phyloP scores from a whole-genome alignment of 495 filamentous ascomycete genomes.

The Talaromyces borbonicus region DNA sequence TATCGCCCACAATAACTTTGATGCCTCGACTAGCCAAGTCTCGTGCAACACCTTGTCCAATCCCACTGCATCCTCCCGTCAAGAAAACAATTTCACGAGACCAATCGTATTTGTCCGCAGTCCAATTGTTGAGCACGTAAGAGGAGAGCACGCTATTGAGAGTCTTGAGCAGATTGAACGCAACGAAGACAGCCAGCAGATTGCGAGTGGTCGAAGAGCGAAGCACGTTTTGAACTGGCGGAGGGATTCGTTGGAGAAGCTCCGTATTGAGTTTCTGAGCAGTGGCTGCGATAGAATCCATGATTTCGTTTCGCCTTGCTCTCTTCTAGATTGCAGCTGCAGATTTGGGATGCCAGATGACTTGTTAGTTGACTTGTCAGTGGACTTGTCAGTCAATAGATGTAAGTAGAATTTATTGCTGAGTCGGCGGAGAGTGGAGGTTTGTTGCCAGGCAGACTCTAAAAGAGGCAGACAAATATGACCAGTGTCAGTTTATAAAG shows the following conservation, averaged over 20 bases:
- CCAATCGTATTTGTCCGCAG: constrained; percentile 28
- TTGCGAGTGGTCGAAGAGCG: constrained; percentile 12
- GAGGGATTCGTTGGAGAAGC: background rate
- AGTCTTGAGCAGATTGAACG: constrained; percentile 28
- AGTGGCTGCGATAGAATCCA: background rate
- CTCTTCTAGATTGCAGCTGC: too few relatives aligned
- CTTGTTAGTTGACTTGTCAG: too few relatives aligned
- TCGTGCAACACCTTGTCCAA: constrained; percentile 41
- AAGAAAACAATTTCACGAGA: constrained; percentile 46
- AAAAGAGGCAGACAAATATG: too few relatives aligned
- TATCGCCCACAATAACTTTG: constrained; percentile 43
- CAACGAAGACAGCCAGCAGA: constrained; percentile 17
- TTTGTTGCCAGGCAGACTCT: too few relatives aligned
- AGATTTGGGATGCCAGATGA: too few relatives aligned
- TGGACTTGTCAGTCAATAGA: too few relatives aligned
- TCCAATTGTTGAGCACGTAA: constrained; percentile 41
- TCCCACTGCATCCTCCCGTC: constrained; percentile 49
- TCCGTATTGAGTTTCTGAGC: background rate
- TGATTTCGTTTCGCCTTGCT: background rate
- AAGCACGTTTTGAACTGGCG: background rate
- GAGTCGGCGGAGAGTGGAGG: too few relatives aligned
- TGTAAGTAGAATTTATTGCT: too few relatives aligned
- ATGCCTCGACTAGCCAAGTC: constrained; percentile 36
- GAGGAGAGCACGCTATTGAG: constrained; percentile 32
- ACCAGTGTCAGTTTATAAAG: too few relatives aligned